Base-by-base conservation (phyloP, 1,139 yeast genomes). In the Meyerozyma carpophila region DNA sequence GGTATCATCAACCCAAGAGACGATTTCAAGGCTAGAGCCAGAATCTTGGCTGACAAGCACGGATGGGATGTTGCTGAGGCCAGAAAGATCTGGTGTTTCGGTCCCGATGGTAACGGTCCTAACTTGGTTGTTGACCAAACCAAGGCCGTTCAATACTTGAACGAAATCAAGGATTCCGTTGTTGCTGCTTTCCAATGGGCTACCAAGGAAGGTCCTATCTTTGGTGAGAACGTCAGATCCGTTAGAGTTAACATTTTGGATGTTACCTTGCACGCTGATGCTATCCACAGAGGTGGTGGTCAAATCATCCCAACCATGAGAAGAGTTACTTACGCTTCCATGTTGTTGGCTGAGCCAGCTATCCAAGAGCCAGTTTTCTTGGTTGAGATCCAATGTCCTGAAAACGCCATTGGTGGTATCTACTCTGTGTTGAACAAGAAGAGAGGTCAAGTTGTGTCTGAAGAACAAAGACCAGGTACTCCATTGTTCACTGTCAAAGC, bases 101-200 rank as follows among this genome's bases (percentile, higher is more conserved):
- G 98, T 81, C 98, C 98, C 73, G 98, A 93, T 69, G 97, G 97
- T 79, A 82, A 81, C 74, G 98, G 98, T 79, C 93, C 98, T 68
- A 93, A 93, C 82, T 77, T 93, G 72, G 97, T 93, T 71, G 95
- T 93, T 76, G 98, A 93, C 81, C 97, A 91, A 81, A 91, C 98
- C 69, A 93, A 93, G 93, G 98, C 98, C 66, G 98, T 93, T 55
- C 98, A 93, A 81, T 93, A 91, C 91, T 85, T 93, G 80, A 76
- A 82, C 75, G 98, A 93, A 83, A 93, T 93, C 82, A 93, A 93
- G 88, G 98, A 93, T 77, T 91, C 96, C 67, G 96, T 91, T 68
- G 96, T 91, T 68, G 93, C 98, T 71, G 98, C 96, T 73, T 93
- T 91, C 97, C 97, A 93, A 82, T 93, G 98, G 97, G 98, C 98